A percentile compares a stretch with the other conserved stretches of the same genome.
phyloP scores from a whole-genome alignment of 805 yeast species.

The Saccharomyces paradoxus region DNA sequence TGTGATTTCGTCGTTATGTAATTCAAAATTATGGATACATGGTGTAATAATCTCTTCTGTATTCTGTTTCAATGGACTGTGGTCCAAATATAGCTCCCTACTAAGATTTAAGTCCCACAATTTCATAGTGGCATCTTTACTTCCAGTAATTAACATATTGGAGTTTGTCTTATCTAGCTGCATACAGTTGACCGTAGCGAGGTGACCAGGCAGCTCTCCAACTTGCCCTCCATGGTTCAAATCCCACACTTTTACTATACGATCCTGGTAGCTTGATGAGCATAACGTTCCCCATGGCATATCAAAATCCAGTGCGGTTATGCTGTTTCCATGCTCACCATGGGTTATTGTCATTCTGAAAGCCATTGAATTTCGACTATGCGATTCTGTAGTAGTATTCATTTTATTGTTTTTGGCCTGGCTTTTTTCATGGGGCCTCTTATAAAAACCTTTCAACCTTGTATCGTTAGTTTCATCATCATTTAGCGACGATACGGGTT shows the following conservation, averaged over 20 bases:
- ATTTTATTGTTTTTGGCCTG: neutral
- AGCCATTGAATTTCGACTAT: neutral
- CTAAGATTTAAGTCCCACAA: slow-evolving; percentile 46
- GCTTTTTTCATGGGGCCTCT: neutral
- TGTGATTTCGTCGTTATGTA: slow-evolving; percentile 60
- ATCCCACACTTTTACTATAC: slow-evolving; percentile 80
- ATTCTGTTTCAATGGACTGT: slow-evolving; percentile 15
- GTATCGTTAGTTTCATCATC: neutral
- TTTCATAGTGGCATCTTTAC: slow-evolving; percentile 54
- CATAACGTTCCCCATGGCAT: slow-evolving; percentile 67
- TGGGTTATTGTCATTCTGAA: neutral
- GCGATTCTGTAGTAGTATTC: neutral
- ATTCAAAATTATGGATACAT: slow-evolving; percentile 44
- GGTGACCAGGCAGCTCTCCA: slow-evolving; percentile 57
- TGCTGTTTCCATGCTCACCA: slow-evolving; percentile 42
- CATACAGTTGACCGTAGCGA: slow-evolving; percentile 51
- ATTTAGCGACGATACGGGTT: neutral
- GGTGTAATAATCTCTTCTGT: slow-evolving; percentile 25
- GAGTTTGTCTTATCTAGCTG: slow-evolving; percentile 44
- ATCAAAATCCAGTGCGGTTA: slow-evolving; percentile 59
- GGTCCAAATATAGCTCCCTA: slow-evolving; percentile 18
- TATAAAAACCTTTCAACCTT: neutral
- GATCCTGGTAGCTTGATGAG: slow-evolving; percentile 64
- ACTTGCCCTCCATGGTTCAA: slow-evolving; percentile 43
- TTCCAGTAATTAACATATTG: slow-evolving; percentile 41